phyloP scores from a whole-genome alignment of 306 rosid species.

The Quercus alba region DNA sequence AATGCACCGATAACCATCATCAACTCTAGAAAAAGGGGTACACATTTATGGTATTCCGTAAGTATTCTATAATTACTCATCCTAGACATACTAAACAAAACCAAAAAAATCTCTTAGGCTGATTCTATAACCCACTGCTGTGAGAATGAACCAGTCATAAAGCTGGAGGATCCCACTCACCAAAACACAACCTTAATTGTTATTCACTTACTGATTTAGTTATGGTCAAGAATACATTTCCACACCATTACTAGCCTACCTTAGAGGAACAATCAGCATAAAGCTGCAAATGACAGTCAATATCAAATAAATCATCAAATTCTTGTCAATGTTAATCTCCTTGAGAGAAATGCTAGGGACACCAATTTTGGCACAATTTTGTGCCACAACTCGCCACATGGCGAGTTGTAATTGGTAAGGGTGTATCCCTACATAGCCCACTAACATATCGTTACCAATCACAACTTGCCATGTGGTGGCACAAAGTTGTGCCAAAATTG shows the following conservation, averaged over 20 bases:
- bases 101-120: too few species aligned
- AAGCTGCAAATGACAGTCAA: neutral
- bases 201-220: neutral
- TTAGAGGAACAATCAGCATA: neutral
- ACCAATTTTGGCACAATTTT: too few species aligned
- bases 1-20: neutral
- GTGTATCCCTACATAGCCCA: too few species aligned
- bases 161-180: neutral
- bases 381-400: too few species aligned
- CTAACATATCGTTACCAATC: too few species aligned
- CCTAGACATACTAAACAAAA: too few species aligned
- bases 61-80: too few species aligned
- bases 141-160: neutral
- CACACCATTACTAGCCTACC: neutral
- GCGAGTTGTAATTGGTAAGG: too few species aligned
- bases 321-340: neutral
- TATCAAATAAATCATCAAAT: neutral
- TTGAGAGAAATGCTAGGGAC: neutral
- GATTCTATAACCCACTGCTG: too few species aligned
- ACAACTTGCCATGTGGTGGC: too few species aligned
- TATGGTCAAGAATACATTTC: neutral
- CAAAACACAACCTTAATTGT: neutral
- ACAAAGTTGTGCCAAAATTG: too few species aligned
- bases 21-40: neutral
- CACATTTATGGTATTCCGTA: fast-evolving